Percentiles rank a stretch among this genome's conserved stretches.
These are phyloP conservation scores for Agapanthus africanus DNA, from an alignment of 106 monocot species.

Conservation along the genomic window DNA sequence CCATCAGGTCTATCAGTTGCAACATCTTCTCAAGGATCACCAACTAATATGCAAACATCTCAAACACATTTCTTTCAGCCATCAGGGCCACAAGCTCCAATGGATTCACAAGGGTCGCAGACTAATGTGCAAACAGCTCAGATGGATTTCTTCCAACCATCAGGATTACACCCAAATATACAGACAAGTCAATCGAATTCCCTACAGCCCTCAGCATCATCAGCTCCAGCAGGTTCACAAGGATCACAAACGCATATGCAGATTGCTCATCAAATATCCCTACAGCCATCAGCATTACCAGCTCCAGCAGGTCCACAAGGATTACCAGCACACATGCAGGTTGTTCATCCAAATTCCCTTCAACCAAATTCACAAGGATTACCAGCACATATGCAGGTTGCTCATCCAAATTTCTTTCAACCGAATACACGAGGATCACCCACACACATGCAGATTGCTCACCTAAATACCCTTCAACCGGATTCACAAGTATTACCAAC, in stretches of 20 bases:
- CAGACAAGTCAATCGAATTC: constrained; percentile 9
- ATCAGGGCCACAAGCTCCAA: no score
- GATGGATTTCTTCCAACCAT: constrained; percentile 3
- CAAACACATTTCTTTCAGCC: neutral
- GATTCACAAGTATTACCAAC: neutral
- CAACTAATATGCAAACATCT: constrained; percentile 1
- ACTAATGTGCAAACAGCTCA: constrained; percentile 4
- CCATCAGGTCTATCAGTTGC: no score
- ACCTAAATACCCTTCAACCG: neutral
- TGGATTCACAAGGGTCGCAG: no score
- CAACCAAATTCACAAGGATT: neutral
- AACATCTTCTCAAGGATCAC: constrained; percentile 10
- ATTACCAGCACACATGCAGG: neutral
- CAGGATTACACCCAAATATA: neutral
- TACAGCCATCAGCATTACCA: no score
- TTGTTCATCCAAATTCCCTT: neutral
- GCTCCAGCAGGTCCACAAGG: neutral
- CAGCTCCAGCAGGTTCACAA: no score
- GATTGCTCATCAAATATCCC: neutral
- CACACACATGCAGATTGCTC: neutral
- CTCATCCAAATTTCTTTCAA: constrained; percentile 3
- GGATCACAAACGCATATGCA: constrained; percentile 9
- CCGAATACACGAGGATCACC: neutral
- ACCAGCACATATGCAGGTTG: no score
- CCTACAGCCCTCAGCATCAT: neutral